Percentiles rank a stretch among this genome's conserved stretches.
phyloP scores from a whole-genome alignment of 192 early-diverging fungal genomes.

The Mortierella hygrophila region DNA sequence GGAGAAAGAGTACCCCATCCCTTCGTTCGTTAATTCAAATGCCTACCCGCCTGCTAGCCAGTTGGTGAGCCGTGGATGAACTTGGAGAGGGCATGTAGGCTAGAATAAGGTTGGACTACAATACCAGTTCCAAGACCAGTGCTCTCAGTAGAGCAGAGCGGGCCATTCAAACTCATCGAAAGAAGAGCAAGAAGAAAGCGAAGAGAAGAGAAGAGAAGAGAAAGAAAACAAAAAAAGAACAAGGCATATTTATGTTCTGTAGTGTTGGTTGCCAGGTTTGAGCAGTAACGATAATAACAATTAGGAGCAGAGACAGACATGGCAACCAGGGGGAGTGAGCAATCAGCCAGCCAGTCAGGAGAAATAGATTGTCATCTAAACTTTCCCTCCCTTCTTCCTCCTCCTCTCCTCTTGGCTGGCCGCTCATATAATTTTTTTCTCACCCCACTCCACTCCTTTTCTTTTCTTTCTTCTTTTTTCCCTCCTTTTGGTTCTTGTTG shows the following conservation, averaged over 20 bases:
- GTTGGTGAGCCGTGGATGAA: background rate
- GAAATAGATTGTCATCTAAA: no score
- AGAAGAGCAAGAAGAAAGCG: background rate
- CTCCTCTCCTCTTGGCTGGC: no score
- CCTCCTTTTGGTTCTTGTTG: background rate
- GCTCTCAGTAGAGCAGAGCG: slow-evolving; percentile 2
- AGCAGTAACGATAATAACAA: no score
- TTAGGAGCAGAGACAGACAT: no score
- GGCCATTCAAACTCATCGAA: background rate
- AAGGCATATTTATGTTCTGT: no score
- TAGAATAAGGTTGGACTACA: background rate
- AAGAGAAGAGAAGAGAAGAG: no score
- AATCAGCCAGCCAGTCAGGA: no score
- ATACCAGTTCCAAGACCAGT: background rate
- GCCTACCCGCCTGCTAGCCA: background rate
- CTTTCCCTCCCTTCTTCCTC: no score
- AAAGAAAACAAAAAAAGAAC: no score
- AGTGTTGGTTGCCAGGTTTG: no score
- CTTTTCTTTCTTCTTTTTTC: background rate
- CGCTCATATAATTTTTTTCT: background rate
- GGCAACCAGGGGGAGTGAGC: no score
- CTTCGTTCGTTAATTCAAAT: background rate
- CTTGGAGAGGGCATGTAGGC: background rate
- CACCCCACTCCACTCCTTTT: background rate
- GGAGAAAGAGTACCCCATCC: background rate